These are phyloP conservation scores for Phytophthora foliorum DNA, from an alignment of 352 stramenopile species.

Conservation along the genomic window DNA sequence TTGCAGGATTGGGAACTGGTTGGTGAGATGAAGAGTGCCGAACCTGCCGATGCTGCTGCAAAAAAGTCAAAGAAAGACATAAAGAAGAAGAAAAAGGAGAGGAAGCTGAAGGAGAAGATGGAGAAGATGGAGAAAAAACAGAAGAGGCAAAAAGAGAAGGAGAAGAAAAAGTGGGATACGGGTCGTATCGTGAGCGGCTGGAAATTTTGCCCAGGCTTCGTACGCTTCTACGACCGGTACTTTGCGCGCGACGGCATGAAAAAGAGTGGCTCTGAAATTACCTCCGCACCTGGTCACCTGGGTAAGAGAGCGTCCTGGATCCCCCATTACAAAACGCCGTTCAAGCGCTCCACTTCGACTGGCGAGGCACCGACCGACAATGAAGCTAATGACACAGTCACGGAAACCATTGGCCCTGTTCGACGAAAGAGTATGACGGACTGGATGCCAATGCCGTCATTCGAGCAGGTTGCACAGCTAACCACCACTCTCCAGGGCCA, in stretches of 20 bases:
- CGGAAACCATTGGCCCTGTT: slow-evolving; percentile 30
- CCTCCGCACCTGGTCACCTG: slow-evolving; percentile 22
- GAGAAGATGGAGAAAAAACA: slow-evolving; percentile 41
- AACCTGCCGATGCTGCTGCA: slow-evolving; percentile 8
- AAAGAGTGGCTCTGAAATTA: slow-evolving; percentile 32
- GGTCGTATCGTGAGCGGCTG: slow-evolving; percentile 51
- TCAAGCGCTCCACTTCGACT: slow-evolving; percentile 45
- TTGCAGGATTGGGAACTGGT: slow-evolving; percentile 43
- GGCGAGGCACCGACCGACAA: slow-evolving; percentile 31
- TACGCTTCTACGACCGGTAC: slow-evolving; percentile 76
- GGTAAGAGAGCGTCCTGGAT: slow-evolving; percentile 36
- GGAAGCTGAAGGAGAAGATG: slow-evolving; percentile 38
- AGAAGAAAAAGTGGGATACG: slow-evolving; percentile 45
- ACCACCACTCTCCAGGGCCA: slow-evolving; percentile 45
- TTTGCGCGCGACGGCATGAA: slow-evolving; percentile 42
- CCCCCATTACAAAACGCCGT: slow-evolving; percentile 29
- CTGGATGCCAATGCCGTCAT: slow-evolving; percentile 46
- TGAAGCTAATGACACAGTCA: slow-evolving; percentile 35
- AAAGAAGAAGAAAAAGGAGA: slow-evolving; percentile 39
- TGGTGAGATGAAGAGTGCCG: slow-evolving; percentile 21
- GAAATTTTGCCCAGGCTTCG: slow-evolving; percentile 74
- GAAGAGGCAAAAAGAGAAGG: slow-evolving; percentile 40
- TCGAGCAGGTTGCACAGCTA: slow-evolving; percentile 44
- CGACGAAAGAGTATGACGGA: slow-evolving; percentile 55
- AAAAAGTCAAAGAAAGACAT: slow-evolving; percentile 33